These are phyloP conservation scores for Punica granatum DNA, from an alignment of 345 rosid species.

Conservation along the genomic window DNA sequence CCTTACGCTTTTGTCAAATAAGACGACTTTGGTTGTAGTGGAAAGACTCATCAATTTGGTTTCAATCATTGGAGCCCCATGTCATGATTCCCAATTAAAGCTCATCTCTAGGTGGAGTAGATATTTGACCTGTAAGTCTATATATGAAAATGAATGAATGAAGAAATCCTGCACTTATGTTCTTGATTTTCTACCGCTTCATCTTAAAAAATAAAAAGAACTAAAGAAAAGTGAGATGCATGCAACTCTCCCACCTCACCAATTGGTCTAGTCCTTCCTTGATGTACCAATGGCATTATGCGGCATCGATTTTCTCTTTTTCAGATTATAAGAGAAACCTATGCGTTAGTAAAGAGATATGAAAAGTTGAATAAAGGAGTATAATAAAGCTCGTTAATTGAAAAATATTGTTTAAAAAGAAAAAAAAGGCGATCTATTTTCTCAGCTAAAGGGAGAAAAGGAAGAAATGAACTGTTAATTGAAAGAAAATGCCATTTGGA, in stretches of 20 bases:
- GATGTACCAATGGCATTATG: background rate
- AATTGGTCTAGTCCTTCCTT: background rate
- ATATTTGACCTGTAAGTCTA: background rate
- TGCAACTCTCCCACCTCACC: background rate
- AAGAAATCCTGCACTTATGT: background rate
- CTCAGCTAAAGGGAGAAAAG: background rate
- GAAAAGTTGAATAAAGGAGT: too few species aligned
- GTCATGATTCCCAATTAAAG: background rate
- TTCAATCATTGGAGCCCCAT: conserved; percentile 1
- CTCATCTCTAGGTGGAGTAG: background rate
- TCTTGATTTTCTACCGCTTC: background rate
- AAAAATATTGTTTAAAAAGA: background rate
- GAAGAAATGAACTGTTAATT: background rate
- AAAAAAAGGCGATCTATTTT: background rate
- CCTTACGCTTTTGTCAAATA: background rate
- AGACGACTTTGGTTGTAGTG: background rate
- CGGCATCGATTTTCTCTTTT: background rate
- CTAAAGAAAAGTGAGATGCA: background rate
- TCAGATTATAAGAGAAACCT: too few species aligned
- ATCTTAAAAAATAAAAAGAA: too few species aligned
- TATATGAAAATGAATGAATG: background rate
- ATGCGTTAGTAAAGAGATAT: too few species aligned
- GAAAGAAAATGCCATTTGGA: background rate
- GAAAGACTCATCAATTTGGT: background rate
- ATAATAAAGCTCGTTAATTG: too few species aligned